Evolutionary conservation across 805 yeast genomes (phyloP).

Genomic region (Pichia heedii): DNA sequence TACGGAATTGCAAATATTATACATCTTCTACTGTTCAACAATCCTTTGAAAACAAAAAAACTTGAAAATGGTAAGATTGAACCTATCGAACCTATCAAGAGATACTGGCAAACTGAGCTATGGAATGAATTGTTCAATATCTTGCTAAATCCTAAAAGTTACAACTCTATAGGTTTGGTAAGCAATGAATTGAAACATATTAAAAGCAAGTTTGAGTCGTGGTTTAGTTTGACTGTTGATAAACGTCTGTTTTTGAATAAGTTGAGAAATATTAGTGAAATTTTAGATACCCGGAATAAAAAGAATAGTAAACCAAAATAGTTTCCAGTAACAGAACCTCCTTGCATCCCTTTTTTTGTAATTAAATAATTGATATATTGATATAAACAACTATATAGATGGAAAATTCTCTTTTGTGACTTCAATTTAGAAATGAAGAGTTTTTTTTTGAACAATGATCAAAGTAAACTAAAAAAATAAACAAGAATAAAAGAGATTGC

Average conservation of each 20-base stretch:
- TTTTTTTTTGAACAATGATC: too few species aligned
- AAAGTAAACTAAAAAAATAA: neutral
- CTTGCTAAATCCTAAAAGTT: constrained; percentile 48
- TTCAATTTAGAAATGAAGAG: too few species aligned
- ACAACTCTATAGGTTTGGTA: neutral
- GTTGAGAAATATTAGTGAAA: constrained; percentile 5
- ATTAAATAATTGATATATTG: too few species aligned
- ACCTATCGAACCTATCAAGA: constrained; percentile 42
- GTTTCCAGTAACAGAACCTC: too few species aligned
- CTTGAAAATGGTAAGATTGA: constrained; percentile 18
- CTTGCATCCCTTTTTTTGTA: too few species aligned
- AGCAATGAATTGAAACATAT: constrained; percentile 2
- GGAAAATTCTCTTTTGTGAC: too few species aligned
- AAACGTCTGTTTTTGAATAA: constrained; percentile 8
- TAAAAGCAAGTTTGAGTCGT: constrained; percentile 11
- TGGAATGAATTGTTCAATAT: constrained; percentile 63
- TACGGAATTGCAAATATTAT: constrained; percentile 71
- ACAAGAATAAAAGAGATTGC: neutral
- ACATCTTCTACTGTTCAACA: constrained; percentile 67
- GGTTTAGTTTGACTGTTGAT: constrained; percentile 13
- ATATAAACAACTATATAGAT: too few species aligned
- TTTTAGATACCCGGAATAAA: constrained; percentile 4
- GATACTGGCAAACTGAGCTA: constrained; percentile 67
- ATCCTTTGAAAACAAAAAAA: constrained; percentile 36
- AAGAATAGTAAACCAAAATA: too few species aligned